Percentiles rank a stretch among this genome's conserved stretches.
Conservation (phyloP, 331 rosid genomes). For the Pyrus hybrid region DNA sequence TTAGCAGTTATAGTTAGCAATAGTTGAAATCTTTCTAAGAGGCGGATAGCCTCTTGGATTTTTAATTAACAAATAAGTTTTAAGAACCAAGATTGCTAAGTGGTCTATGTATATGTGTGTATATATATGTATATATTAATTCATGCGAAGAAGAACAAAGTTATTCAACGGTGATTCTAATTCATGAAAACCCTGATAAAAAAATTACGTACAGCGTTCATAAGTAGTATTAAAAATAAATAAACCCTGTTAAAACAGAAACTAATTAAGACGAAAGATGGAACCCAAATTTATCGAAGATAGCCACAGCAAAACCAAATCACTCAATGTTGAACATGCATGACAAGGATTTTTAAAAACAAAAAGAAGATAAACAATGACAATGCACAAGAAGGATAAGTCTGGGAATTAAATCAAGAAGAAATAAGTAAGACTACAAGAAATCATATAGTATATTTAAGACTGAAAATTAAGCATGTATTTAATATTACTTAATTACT, state of each 20-base stretch:
- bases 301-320: background rate
- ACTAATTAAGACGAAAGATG: background rate
- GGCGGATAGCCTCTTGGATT: too few species aligned
- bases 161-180: background rate
- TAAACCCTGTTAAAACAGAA: background rate
- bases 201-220: background rate
- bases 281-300: background rate
- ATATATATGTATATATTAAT: background rate
- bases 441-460: background rate
- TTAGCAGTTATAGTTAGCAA: too few species aligned
- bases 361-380: too few species aligned
- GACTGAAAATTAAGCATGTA: background rate
- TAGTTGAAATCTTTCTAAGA: too few species aligned
- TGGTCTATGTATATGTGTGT: background rate
- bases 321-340: background rate
- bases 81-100: too few species aligned
- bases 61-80: too few species aligned
- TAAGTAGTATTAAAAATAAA: background rate
- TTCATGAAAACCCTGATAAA: background rate
- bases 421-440: background rate
- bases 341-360: background rate
- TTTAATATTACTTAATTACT: background rate
- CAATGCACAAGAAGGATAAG: background rate
- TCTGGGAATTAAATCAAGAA: background rate
- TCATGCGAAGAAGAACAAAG: background rate